Conservation (phyloP, 345 rosid genomes). For the Turritis glabra region DNA sequence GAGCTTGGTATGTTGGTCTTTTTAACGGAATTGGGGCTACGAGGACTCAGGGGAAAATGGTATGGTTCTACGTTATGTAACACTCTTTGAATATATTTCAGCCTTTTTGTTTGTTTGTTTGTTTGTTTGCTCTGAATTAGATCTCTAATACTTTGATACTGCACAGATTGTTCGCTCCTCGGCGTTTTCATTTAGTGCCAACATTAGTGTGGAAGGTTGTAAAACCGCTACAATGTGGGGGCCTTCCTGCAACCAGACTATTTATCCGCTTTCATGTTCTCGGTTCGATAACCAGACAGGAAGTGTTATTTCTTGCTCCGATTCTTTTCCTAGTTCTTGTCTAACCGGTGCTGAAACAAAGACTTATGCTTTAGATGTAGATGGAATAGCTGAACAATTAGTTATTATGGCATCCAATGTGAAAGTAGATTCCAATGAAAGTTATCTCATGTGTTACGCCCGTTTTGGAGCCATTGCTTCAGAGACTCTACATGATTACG, state of each 20-base stretch:
- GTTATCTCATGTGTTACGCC: constrained; percentile 58
- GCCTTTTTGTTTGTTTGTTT: background rate
- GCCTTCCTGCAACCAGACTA: constrained; percentile 79
- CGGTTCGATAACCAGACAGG: constrained; percentile 45
- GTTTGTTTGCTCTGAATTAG: background rate
- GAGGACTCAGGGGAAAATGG: constrained; percentile 93
- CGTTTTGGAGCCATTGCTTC: constrained; percentile 86
- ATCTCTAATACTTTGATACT: constrained; percentile 32
- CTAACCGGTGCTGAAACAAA: constrained; percentile 53
- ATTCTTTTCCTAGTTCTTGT: constrained; percentile 53
- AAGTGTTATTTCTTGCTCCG: constrained; percentile 66
- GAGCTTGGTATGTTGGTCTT: constrained; percentile 88
- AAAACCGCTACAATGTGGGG: constrained; percentile 72
- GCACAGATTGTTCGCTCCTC: constrained; percentile 77
- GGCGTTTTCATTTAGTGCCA: constrained; percentile 73
- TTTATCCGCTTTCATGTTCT: constrained; percentile 66
- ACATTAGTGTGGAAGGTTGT: constrained; percentile 89
- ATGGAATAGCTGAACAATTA: constrained; percentile 62
- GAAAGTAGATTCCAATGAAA: constrained; percentile 42
- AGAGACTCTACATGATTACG: constrained; percentile 62
- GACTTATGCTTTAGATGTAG: constrained; percentile 64
- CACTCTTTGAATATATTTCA: background rate
- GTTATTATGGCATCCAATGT: constrained; percentile 49
- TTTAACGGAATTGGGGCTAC: constrained; percentile 87
- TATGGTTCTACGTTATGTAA: constrained; percentile 32